Percentiles rank a stretch among this genome's conserved stretches.
Evolutionary conservation across 495 filamentous ascomycete species (phyloP).

Genomic region (Aspergillus steynii): DNA sequence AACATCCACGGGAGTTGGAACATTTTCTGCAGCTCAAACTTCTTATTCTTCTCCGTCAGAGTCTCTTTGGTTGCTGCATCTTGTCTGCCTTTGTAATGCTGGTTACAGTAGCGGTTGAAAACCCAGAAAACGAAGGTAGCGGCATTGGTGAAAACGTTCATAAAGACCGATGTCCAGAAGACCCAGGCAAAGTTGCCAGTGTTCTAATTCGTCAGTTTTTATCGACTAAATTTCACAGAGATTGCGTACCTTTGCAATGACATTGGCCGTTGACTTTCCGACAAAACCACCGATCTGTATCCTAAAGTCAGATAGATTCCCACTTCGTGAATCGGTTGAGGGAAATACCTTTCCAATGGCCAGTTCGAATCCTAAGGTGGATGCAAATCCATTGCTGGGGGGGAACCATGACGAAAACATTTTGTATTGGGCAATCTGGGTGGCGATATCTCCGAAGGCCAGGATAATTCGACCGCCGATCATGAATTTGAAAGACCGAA

Average conservation of each 20-base stretch:
- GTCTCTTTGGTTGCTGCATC: constrained; percentile 42
- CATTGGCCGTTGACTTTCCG: constrained; percentile 25
- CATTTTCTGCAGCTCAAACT: constrained; percentile 43
- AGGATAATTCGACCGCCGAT: constrained; percentile 42
- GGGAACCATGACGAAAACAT: constrained; percentile 53
- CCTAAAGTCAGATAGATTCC: constrained; percentile 6
- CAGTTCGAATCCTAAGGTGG: constrained; percentile 43
- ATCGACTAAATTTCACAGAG: neutral
- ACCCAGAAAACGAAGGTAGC: constrained; percentile 42
- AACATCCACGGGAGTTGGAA: constrained; percentile 48
- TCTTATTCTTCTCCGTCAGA: constrained; percentile 47
- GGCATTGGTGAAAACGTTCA: constrained; percentile 48
- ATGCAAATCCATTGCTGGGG: constrained; percentile 47
- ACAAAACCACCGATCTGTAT: constrained; percentile 23
- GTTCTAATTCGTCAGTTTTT: constrained; percentile 22
- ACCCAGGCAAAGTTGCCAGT: constrained; percentile 49
- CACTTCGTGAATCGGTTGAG: neutral
- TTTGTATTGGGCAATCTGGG: constrained; percentile 49
- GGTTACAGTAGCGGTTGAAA: constrained; percentile 40
- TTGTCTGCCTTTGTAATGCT: constrained; percentile 28
- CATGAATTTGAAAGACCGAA: constrained; percentile 48
- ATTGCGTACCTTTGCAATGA: constrained; percentile 19
- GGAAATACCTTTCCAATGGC: constrained; percentile 40
- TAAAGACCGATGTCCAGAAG: constrained; percentile 49
- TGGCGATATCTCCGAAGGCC: constrained; percentile 46